phyloP scores from a whole-genome alignment of 495 filamentous ascomycete genomes.

The Daldinia bambusicola region DNA sequence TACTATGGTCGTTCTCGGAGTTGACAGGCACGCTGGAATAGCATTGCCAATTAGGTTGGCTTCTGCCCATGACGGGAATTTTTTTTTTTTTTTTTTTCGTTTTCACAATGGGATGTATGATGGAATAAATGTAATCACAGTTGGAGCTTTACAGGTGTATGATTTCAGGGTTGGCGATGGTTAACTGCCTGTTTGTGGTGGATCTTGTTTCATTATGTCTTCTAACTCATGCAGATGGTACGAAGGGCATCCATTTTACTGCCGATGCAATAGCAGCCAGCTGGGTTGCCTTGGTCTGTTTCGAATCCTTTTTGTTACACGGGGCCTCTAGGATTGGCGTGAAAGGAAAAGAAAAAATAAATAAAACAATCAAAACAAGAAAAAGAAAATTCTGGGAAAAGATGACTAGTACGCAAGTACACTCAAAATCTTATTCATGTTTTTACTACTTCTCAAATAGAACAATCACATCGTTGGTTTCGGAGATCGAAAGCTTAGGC shows the following conservation, averaged over 20 bases:
- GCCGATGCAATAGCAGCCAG: slow-evolving; percentile 8
- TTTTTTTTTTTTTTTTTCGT: not conserved
- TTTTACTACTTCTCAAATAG: slow-evolving; percentile 34
- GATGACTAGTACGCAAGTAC: slow-evolving; percentile 44
- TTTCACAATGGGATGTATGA: slow-evolving; percentile 19
- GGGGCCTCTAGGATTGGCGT: slow-evolving; percentile 29
- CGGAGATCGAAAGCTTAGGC: slow-evolving; percentile 13
- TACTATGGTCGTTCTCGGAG: slow-evolving; percentile 29
- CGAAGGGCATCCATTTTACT: slow-evolving; percentile 2
- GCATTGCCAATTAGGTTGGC: slow-evolving; percentile 35
- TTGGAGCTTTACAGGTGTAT: slow-evolving; percentile 16
- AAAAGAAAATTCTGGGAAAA: slow-evolving; percentile 34
- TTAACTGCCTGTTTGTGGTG: slow-evolving; percentile 26
- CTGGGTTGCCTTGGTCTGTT: not conserved
- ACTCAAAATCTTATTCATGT: slow-evolving; percentile 26
- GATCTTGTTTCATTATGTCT: slow-evolving; percentile 35
- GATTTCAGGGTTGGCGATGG: slow-evolving; percentile 26
- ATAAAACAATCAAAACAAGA: slow-evolving; percentile 26
- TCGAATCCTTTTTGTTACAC: slow-evolving; percentile 10
- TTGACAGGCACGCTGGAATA: slow-evolving; percentile 29
- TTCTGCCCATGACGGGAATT: slow-evolving; percentile 26
- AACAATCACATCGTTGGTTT: slow-evolving; percentile 26
- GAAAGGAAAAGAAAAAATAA: slow-evolving; percentile 6
- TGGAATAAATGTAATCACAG: slow-evolving; percentile 16
- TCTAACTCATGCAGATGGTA: slow-evolving; percentile 16